Conservation (phyloP, 345 rosid genomes). For the Heritiera fomes region DNA sequence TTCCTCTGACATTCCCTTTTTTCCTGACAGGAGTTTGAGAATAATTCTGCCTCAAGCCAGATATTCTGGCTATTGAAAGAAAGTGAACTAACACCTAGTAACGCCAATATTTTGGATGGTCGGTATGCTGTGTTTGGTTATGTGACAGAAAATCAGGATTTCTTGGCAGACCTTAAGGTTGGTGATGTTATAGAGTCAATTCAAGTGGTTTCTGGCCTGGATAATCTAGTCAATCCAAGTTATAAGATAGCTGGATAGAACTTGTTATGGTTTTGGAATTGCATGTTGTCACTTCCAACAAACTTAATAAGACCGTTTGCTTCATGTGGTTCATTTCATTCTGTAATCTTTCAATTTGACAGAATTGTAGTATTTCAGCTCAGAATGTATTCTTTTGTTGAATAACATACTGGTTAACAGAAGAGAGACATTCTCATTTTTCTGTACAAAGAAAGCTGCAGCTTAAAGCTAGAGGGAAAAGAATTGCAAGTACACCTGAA, state of each 20-base stretch:
- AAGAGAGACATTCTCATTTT: not conserved
- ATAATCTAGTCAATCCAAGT: conserved; percentile 90
- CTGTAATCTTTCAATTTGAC: conserved; percentile 3
- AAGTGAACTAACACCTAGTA: conserved; percentile 97
- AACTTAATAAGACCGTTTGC: not conserved
- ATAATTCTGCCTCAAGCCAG: conserved; percentile 94
- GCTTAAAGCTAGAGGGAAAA: too few relatives aligned
- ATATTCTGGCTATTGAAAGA: conserved; percentile 95
- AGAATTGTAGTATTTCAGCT: not conserved
- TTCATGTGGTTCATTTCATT: conserved; percentile 15
- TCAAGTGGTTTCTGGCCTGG: conserved; percentile 89
- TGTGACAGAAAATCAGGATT: conserved; percentile 80
- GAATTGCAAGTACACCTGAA: too few relatives aligned
- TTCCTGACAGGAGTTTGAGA: conserved; percentile 77
- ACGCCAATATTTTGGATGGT: conserved; percentile 94
- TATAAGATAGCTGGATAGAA: conserved; percentile 87
- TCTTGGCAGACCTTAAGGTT: conserved; percentile 91
- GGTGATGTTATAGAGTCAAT: conserved; percentile 91
- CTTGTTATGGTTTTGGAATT: conserved; percentile 6
- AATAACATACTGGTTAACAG: not conserved
- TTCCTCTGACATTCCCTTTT: not conserved
- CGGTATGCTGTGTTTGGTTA: conserved; percentile 96
- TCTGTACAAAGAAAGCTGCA: too few relatives aligned
- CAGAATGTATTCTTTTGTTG: conserved; percentile 33
- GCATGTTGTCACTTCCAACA: not conserved